phyloP scores from a whole-genome alignment of 345 rosid genomes.

The Populus pruinosa region DNA sequence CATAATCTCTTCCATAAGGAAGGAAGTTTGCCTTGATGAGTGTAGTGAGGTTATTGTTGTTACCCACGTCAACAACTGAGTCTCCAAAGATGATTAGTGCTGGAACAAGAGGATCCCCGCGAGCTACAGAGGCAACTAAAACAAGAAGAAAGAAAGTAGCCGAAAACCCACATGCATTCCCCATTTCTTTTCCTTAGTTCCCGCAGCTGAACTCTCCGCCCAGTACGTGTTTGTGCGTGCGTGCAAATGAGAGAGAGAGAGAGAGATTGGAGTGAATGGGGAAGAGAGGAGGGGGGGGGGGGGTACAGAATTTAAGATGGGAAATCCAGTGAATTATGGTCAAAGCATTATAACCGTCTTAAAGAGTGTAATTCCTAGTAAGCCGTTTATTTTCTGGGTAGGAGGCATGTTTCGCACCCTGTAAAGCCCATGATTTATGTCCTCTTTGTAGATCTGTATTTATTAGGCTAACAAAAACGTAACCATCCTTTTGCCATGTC shows the following conservation, averaged over 20 bases:
- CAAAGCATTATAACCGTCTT: slow-evolving; percentile 18
- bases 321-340: slow-evolving; percentile 11
- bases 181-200: slow-evolving; percentile 19
- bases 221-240: not conserved
- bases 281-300: slow-evolving; percentile 19
- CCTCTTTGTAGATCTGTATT: not conserved
- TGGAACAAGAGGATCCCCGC: slow-evolving; percentile 68
- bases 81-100: slow-evolving; percentile 84
- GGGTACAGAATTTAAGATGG: slow-evolving; percentile 23
- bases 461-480: slow-evolving; percentile 20
- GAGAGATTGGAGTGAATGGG: slow-evolving; percentile 15
- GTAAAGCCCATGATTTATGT: slow-evolving; percentile 5
- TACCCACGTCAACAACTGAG: slow-evolving; percentile 86
- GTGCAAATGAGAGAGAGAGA: too few relatives aligned
- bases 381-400: slow-evolving; percentile 16
- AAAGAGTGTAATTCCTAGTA: slow-evolving; percentile 19
- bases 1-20: slow-evolving; percentile 91
- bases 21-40: slow-evolving; percentile 72
- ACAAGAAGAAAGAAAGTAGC: slow-evolving; percentile 20
- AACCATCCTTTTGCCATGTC: slow-evolving; percentile 1
- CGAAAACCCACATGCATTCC: slow-evolving; percentile 16
- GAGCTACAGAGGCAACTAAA: slow-evolving; percentile 21
- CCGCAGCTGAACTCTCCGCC: not conserved
- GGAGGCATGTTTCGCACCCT: slow-evolving; percentile 30
- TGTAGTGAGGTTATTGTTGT: slow-evolving; percentile 70